Percentiles rank a stretch among this genome's conserved stretches.
Conservation (phyloP, 345 rosid genomes). For the Camelina neglecta region DNA sequence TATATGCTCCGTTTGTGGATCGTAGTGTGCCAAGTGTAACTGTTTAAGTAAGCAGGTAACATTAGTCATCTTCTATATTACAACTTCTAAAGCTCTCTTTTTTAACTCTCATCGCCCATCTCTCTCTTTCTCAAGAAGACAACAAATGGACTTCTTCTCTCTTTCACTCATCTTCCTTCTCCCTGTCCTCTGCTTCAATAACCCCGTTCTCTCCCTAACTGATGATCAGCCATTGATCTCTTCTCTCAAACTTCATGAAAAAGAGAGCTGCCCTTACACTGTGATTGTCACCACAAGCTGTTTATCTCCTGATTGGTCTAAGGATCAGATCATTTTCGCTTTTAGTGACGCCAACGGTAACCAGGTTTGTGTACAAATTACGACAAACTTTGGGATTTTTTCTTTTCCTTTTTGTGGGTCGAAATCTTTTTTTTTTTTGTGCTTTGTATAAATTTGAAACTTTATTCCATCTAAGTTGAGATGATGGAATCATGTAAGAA, state of each 20-base stretch:
- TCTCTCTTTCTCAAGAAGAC: not conserved
- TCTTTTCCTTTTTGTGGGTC: not conserved
- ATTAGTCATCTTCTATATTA: slow-evolving; percentile 18
- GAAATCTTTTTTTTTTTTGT: not conserved
- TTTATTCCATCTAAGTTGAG: not conserved
- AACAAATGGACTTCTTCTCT: slow-evolving; percentile 5
- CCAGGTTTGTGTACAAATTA: slow-evolving; percentile 27
- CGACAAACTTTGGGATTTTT: not conserved
- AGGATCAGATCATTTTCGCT: slow-evolving; percentile 30
- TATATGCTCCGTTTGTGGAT: not conserved
- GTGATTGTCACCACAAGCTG: slow-evolving; percentile 40
- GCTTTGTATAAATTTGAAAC: not conserved
- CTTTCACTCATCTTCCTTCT: slow-evolving; percentile 26
- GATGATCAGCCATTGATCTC: slow-evolving; percentile 15
- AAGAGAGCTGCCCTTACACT: slow-evolving; percentile 42
- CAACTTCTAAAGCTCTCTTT: slow-evolving; percentile 8
- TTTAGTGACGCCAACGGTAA: slow-evolving; percentile 33
- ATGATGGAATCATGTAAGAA: not conserved
- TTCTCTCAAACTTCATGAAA: slow-evolving; percentile 21
- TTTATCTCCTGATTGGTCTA: slow-evolving; percentile 37
- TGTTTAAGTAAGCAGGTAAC: slow-evolving; percentile 5
- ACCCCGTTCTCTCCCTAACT: slow-evolving; percentile 4
- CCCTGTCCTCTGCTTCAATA: slow-evolving; percentile 6
- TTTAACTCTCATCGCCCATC: not conserved
- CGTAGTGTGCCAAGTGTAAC: slow-evolving; percentile 30